These are phyloP conservation scores for Oryza glumipatula DNA, from an alignment of 176 grass and related monocot genomes.

Conservation along the genomic window DNA sequence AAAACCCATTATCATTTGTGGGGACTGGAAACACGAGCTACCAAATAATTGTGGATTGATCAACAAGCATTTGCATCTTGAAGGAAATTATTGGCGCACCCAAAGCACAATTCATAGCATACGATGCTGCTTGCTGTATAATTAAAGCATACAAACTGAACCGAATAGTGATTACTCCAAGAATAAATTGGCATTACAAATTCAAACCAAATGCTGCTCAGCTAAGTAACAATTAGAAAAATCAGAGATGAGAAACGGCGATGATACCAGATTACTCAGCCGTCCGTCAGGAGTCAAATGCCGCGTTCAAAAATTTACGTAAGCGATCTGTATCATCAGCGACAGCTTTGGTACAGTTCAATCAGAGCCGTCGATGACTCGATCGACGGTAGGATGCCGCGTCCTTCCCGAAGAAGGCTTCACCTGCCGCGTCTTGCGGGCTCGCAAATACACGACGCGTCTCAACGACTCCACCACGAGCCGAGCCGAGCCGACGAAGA, in stretches of 20 bases:
- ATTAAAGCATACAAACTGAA: not conserved
- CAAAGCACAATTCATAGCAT: not conserved
- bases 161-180: not conserved
- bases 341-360: not conserved
- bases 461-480: slow-evolving; percentile 17
- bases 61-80: not conserved
- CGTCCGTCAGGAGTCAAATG: not conserved
- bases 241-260: not conserved
- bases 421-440: not conserved
- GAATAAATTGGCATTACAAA: not conserved
- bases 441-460: not conserved
- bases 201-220: not conserved
- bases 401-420: not conserved
- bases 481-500: not conserved
- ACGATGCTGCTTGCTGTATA: not conserved
- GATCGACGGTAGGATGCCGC: not conserved
- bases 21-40: not conserved
- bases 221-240: not conserved
- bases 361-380: not conserved
- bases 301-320: not conserved
- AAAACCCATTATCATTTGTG: not conserved
- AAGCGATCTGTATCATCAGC: not conserved
- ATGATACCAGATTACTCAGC: not conserved
- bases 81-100: not conserved
- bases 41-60: not conserved